Evolutionary conservation across 2,329 filamentous ascomycete species (phyloP).

Genomic region (Trichophyton mentagrophytes): DNA sequence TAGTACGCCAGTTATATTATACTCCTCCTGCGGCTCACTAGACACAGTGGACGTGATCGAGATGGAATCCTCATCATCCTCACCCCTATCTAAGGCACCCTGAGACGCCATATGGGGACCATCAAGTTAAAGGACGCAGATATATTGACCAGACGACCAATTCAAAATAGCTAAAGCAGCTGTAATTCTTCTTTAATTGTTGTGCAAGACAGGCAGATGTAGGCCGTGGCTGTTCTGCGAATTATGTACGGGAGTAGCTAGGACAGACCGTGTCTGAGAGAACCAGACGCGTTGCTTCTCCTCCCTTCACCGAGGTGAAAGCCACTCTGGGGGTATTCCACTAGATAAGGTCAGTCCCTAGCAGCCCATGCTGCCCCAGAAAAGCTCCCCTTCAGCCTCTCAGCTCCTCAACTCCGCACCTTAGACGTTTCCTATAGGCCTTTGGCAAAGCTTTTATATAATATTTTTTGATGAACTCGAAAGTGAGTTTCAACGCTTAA

Average conservation of each 20-base stretch:
- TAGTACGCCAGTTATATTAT: conserved; percentile 43
- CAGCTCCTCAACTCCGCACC: background rate
- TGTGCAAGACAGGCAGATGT: background rate
- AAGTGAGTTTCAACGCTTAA: background rate
- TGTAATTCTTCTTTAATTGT: background rate
- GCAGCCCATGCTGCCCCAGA: background rate
- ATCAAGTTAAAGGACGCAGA: background rate
- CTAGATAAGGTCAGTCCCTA: background rate
- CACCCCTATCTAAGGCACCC: conserved; percentile 3
- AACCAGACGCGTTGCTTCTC: background rate
- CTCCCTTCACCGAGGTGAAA: background rate
- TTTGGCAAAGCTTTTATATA: background rate
- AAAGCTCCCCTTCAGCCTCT: background rate
- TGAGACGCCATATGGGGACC: background rate
- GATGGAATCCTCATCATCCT: conserved; percentile 39
- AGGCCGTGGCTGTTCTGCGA: background rate
- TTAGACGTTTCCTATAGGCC: background rate
- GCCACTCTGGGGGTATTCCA: background rate
- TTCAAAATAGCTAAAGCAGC: background rate
- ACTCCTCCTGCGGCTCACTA: conserved; percentile 37
- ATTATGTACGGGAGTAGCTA: background rate
- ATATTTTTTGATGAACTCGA: background rate
- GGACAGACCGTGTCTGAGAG: background rate
- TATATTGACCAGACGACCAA: background rate
- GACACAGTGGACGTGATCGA: conserved; percentile 44